Conservation (phyloP, 2,329 filamentous ascomycete species). For the Exutisphaerella laricina region DNA sequence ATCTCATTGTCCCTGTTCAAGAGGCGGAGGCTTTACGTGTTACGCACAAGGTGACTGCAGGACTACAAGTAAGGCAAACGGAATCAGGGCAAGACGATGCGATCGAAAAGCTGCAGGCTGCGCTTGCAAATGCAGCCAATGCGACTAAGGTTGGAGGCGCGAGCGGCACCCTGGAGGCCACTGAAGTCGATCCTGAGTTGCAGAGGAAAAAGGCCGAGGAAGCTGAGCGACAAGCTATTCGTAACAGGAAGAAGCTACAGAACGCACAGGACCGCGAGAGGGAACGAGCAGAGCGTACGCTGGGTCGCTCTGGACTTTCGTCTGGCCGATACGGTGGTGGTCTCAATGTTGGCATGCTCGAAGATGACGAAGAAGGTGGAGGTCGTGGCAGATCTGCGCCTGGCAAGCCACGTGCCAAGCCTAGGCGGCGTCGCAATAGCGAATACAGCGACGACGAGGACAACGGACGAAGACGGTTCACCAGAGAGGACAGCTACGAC, state of each 20-base stretch:
- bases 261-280: conserved; percentile 61
- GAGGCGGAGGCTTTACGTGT: conserved; percentile 63
- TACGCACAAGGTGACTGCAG: conserved; percentile 69
- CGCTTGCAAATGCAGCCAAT: conserved; percentile 59
- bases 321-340: conserved; percentile 47
- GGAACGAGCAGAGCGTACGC: conserved; percentile 47
- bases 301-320: conserved; percentile 46
- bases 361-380: conserved; percentile 50
- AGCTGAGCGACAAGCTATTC: conserved; percentile 67
- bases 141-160: conserved; percentile 47
- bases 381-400: conserved; percentile 24
- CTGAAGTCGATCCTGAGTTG: conserved; percentile 68
- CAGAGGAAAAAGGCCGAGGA: conserved; percentile 68
- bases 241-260: conserved; percentile 55
- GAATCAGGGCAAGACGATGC: conserved; percentile 65
- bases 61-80: conserved; percentile 63
- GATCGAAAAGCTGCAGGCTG: conserved; percentile 60
- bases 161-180: conserved; percentile 60
- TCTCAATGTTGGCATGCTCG: conserved; percentile 64
- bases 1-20: conserved; percentile 66
- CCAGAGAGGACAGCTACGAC: conserved; percentile 69
- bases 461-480: conserved; percentile 60
- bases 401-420: conserved; percentile 32
- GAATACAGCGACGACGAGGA: conserved; percentile 69
- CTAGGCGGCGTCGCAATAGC: conserved; percentile 35